Evolutionary conservation across 495 filamentous ascomycete genomes (phyloP).

Genomic region (Xylaria bambusicola): DNA sequence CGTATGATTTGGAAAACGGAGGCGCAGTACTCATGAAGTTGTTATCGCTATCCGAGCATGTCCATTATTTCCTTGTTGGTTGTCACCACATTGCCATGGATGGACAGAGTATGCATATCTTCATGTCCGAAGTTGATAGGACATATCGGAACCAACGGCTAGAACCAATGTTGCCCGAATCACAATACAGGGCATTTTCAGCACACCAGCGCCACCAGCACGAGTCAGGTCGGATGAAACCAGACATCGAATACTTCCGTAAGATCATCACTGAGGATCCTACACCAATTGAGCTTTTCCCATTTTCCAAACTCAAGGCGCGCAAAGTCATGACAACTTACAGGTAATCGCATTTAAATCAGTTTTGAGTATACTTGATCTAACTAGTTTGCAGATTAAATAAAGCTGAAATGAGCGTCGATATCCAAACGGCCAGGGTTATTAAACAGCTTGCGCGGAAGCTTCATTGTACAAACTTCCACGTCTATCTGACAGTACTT

Average conservation of each 20-base stretch:
- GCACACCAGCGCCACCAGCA: too few species aligned
- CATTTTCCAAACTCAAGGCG: background rate
- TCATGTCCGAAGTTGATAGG: background rate
- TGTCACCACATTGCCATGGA: background rate
- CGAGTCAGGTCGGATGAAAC: too few species aligned
- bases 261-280: too few species aligned
- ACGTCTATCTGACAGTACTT: slow-evolving; percentile 41
- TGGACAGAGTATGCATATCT: background rate
- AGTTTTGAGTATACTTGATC: too few species aligned
- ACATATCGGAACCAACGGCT: background rate
- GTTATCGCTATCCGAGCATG: background rate
- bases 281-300: background rate
- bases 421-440: slow-evolving; percentile 3
- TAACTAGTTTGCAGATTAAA: too few species aligned
- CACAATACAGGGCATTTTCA: background rate
- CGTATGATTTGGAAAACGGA: background rate
- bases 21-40: background rate
- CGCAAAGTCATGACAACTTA: too few species aligned
- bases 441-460: slow-evolving; percentile 18
- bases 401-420: slow-evolving; percentile 3
- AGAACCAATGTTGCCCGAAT: background rate
- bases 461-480: slow-evolving; percentile 36
- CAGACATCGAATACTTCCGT: too few species aligned
- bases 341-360: too few species aligned
- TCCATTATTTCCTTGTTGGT: background rate